Base-by-base conservation (phyloP, 495 filamentous ascomycete genomes). In the Rusavskia elegans region DNA sequence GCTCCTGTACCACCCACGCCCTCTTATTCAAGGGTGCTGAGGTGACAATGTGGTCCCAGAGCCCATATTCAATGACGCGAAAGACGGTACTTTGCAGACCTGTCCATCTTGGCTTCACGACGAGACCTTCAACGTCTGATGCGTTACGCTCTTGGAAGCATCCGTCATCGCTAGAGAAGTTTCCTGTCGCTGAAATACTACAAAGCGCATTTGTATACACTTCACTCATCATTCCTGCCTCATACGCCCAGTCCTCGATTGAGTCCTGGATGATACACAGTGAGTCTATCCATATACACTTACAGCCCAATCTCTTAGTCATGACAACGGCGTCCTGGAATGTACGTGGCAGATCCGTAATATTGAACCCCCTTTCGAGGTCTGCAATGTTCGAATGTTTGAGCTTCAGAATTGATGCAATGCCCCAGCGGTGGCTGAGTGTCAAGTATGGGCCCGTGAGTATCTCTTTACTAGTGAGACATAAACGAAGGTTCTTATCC, bases 201-300 rank as follows among this genome's bases (percentile, higher is more conserved):
- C 70, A 49, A 36, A 64, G 51, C 1, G 69, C 62, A 36, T 69
- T 56, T 17, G 54, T 53, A 53, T 74, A 75, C 21, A 74, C 57
- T 5, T 53, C 44, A 17, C 44, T 40, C 61, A 64, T 64, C 42
- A 49, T 51, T 11, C 45, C 52, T 44, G 57, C 50, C 37, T 64
- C 60, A 25, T 48, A 42, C 53, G 40, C 30, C 60, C 60, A 62
- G 50, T 64, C 60, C 25, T 55, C 49, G 5, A 9, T 19, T 17
- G 48, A 55, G 39, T 64, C 59, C 49, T 64, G 62, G 19, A 64
- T 49, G 36, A 64, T 64, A 45, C 60, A 64, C 8, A 64, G 53
- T 10, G 52, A 45, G 30, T 64, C 61, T 20, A 64, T 55, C 61
- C 60, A 64, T 23, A 64, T 20, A 36, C 62, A 64, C 13, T 23